Base-by-base conservation (phyloP, 2,329 filamentous ascomycete species). In the Fusarium anguioides region DNA sequence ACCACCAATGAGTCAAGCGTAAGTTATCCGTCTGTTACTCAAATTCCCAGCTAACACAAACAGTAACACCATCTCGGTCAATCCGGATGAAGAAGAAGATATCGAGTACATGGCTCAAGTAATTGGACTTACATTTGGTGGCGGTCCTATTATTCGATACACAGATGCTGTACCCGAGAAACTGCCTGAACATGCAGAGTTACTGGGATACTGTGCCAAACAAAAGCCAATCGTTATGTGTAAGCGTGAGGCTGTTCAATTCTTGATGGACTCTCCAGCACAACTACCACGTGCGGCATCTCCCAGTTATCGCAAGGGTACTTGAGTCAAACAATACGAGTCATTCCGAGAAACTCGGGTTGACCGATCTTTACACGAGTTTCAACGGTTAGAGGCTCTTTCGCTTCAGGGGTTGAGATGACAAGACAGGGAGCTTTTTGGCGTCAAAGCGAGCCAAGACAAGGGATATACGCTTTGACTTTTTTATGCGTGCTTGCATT, bases 91-190 rank as follows among this genome's bases (percentile, higher is more conserved):
- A 11, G 77, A 77, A 6, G 69, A 74, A 5, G 74, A 77, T 26
- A 75, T 75, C 8, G 75, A 76, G 3, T 64, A 73, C 23, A 72
- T 75, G 8, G 78, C 70, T 41, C 72, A 79, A 24, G 77, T 84
- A 6, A 74, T 84, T 40, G 82, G 82, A 36, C 81, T 82, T 66
- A 82, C 81, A 3, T 74, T 82, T 11, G 76, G 80, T 6, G 82
- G 82, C 15, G 80, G 80, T 4, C 81, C 82, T 4, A 83, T 84
- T 48, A 69, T 84, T n/a, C 78, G 78, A 18, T 82, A 84, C 57
- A 74, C 69, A 33, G 72, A 78, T n/a, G 70, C 79, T 1, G 67
- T 76, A 7, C 75, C 75, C 9, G 68, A 74, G 21, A 64, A 68
- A 12, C 52, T 80, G 3, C 74, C 75, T 4, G 65, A 75, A 8